Evolutionary conservation across 23 red algal genomes (phyloP).

Genomic region (Cyanidium caldarium): DNA sequence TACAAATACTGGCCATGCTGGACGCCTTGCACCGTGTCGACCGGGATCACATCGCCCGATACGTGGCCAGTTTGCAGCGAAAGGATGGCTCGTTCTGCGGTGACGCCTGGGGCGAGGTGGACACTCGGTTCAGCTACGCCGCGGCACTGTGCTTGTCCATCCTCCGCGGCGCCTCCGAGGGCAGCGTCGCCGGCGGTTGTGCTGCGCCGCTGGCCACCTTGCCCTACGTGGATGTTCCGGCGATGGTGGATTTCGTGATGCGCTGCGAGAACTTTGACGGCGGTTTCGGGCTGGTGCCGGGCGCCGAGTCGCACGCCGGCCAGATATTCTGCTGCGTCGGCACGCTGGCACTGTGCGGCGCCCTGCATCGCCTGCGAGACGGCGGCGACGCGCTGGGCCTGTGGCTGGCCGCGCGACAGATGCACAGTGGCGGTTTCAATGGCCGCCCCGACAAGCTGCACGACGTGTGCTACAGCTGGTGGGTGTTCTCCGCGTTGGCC

Average conservation of each 20-base stretch:
- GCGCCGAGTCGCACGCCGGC: slow-evolving; percentile 83
- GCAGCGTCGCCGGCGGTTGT: background rate
- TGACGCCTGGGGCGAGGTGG: slow-evolving; percentile 78
- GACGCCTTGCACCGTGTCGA: slow-evolving; percentile 30
- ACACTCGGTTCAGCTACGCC: slow-evolving; percentile 80
- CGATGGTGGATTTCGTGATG: slow-evolving; percentile 38
- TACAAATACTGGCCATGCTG: slow-evolving; percentile 63
- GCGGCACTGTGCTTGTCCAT: slow-evolving; percentile 38
- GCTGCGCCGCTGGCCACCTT: background rate
- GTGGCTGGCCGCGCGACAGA: slow-evolving; percentile 72
- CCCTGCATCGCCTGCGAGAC: slow-evolving; percentile 22
- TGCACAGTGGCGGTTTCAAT: slow-evolving; percentile 81
- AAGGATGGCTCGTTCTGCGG: slow-evolving; percentile 73
- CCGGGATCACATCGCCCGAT: background rate
- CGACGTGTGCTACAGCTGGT: slow-evolving; percentile 98
- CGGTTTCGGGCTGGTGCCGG: slow-evolving; percentile 82
- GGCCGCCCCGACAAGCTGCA: slow-evolving; percentile 90
- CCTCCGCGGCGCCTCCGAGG: background rate
- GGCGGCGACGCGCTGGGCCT: slow-evolving; percentile 22
- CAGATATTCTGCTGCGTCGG: slow-evolving; percentile 95
- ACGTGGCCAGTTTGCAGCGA: slow-evolving; percentile 45
- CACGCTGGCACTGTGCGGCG: slow-evolving; percentile 36
- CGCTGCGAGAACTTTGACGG: slow-evolving; percentile 84
- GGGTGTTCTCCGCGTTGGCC: slow-evolving; percentile 62
- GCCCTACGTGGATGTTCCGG: slow-evolving; percentile 20